Evolutionary conservation across 164 flowering plant species (phyloP).

Genomic region (Piper longum): DNA sequence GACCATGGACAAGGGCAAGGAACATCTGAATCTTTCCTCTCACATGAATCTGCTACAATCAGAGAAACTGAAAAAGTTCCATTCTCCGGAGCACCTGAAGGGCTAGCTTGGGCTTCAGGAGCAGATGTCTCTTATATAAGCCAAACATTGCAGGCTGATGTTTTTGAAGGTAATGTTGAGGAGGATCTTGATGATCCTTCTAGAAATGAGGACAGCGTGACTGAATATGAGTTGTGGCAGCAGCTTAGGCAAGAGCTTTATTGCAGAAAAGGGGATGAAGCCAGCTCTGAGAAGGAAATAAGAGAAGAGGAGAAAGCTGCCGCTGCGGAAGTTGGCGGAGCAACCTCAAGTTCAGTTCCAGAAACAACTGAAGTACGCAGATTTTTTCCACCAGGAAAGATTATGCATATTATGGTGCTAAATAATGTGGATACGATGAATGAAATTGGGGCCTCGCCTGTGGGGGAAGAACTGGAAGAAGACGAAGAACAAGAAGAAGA

Average conservation of each 20-base stretch:
- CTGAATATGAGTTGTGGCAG: conserved; percentile 85
- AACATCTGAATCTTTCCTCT: conserved; percentile 29
- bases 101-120: conserved; percentile 37
- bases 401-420: conserved; percentile 65
- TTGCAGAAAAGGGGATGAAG: conserved; percentile 25
- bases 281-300: conserved; percentile 42
- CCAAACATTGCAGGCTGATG: conserved; percentile 12
- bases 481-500: background rate
- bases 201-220: conserved; percentile 47
- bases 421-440: conserved; percentile 10
- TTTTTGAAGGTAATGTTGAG: conserved; percentile 10
- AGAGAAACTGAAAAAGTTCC: conserved; percentile 25
- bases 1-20: conserved; percentile 6
- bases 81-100: conserved; percentile 22
- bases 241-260: conserved; percentile 77
- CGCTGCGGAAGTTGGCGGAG: conserved; percentile 41
- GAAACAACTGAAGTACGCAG: conserved; percentile 54
- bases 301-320: conserved; percentile 74
- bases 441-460: conserved; percentile 10
- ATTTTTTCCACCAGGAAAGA: conserved; percentile 81
- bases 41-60: conserved; percentile 12
- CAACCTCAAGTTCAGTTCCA: conserved; percentile 23
- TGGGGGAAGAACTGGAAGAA: conserved; percentile 7
- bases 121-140: conserved; percentile 18
- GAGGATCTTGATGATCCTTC: conserved; percentile 28